Percentiles rank a stretch among this genome's conserved stretches.
Evolutionary conservation across 2,329 filamentous ascomycete species (phyloP).

Genomic region (Sarocladium strictum): DNA sequence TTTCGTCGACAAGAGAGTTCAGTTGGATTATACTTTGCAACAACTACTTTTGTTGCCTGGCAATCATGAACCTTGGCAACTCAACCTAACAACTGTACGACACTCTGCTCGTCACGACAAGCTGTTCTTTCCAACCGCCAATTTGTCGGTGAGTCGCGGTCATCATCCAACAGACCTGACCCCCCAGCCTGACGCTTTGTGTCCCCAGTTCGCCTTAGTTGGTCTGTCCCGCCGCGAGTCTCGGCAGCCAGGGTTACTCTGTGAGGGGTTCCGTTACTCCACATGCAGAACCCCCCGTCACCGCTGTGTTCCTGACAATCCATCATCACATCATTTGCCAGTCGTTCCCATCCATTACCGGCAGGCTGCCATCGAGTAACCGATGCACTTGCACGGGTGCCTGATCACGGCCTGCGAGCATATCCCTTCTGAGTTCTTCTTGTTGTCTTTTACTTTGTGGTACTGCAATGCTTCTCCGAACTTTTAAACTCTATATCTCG

Average conservation of each 20-base stretch:
- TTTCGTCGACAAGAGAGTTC: too few species aligned
- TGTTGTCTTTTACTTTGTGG: too few species aligned
- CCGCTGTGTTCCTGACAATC: not conserved
- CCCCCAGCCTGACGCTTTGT: not conserved
- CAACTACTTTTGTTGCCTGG: too few species aligned
- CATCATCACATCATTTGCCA: not conserved
- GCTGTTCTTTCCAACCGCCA: too few species aligned
- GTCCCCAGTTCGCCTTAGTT: not conserved
- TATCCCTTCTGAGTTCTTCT: too few species aligned
- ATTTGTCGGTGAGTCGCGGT: not conserved
- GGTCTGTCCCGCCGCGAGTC: not conserved
- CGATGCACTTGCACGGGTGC: too few species aligned
- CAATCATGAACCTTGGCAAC: too few species aligned
- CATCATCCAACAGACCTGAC: not conserved
- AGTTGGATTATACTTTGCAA: not conserved
- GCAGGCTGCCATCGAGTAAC: not conserved
- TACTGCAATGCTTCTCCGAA: too few species aligned
- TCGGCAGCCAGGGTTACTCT: not conserved
- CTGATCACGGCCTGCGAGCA: too few species aligned
- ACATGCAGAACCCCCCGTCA: not conserved
- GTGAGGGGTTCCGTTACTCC: not conserved
- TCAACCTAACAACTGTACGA: not conserved
- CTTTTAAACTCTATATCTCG: not conserved
- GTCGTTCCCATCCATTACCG: not conserved
- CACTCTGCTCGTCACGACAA: not conserved